phyloP scores from a whole-genome alignment of 2,329 filamentous ascomycete genomes.

The Thyridium curvatum region DNA sequence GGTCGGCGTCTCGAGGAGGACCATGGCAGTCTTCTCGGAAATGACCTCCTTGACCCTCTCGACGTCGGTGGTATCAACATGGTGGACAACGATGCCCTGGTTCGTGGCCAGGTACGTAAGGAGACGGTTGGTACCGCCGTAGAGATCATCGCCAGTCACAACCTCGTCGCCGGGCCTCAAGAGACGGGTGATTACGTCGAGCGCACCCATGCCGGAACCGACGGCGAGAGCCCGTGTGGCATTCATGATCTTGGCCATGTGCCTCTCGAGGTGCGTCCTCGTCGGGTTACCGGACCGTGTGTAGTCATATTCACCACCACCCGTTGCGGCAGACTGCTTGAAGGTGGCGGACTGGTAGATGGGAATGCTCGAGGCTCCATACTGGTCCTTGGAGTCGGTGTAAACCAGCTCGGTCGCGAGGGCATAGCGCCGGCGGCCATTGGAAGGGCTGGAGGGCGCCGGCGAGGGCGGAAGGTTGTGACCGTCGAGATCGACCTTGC shows the following conservation, averaged over 20 bases:
- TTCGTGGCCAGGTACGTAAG: conserved; percentile 88
- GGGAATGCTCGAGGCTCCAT: conserved; percentile 90
- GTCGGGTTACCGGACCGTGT: conserved; percentile 97
- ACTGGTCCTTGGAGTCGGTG: conserved; percentile 93
- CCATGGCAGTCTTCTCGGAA: conserved; percentile 82
- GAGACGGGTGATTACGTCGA: conserved; percentile 91
- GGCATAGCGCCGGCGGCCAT: conserved; percentile 77
- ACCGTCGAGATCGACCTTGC: conserved; percentile 70
- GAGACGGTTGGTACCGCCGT: conserved; percentile 89
- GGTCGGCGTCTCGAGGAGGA: conserved; percentile 91
- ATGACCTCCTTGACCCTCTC: conserved; percentile 64
- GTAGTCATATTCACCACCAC: conserved; percentile 88
- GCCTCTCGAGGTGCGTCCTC: conserved; percentile 88
- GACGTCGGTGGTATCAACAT: conserved; percentile 85
- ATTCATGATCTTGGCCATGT: conserved; percentile 98
- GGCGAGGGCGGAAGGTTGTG: conserved; percentile 86
- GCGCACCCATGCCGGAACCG: conserved; percentile 92
- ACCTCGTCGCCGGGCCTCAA: conserved; percentile 93
- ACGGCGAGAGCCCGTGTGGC: conserved; percentile 86
- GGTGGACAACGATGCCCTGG: conserved; percentile 87
- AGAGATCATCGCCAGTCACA: conserved; percentile 92
- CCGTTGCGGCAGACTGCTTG: conserved; percentile 78
- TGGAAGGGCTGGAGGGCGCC: conserved; percentile 82
- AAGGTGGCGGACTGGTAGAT: conserved; percentile 99
- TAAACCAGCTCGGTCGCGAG: conserved; percentile 95